Evolutionary conservation across 345 rosid genomes (phyloP), one percentile per base, ranked within the genome.

Genomic region (Hirschfeldia incana): DNA sequence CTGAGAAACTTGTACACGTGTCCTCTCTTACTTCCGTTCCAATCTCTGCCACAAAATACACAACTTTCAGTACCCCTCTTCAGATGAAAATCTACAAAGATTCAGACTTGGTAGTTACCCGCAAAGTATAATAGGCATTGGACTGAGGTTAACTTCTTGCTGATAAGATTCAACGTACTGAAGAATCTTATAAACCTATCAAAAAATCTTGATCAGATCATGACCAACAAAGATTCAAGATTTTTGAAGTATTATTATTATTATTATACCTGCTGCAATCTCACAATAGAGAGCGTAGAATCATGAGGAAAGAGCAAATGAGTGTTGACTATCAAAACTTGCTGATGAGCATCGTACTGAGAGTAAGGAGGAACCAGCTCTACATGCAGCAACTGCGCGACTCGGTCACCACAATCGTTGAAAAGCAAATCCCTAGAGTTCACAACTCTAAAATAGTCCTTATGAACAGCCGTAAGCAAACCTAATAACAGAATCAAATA

Each of bases 11-110:
- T 90, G 89, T 91, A 95, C 53, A 93, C 98, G 73, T 93, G 96
- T 32, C 98, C 99, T 5, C 96, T 85, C 81, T 95, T 95, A 84
- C 97, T 95, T 33, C 99, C 99, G 17, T 95, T 95, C 98, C 99
- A 95, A 79, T 95, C 99, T 26, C 99, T 95, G 77, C 73, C 77
- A 74, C 42, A 49, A 11, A 55, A 37, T 9, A 37, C 42, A 37
- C 42, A 36, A 36, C 6, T 7, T 36, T 36, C 39, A 36, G 39
- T 36, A 36, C 9, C 6, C 39, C 39, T 36, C 39, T 36, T 36
- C 39, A 51, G 4, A 63, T 1, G n/a, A n/a, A n/a, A n/a, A n/a
- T n/a, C n/a, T n/a, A n/a, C n/a, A n/a, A n/a, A n/a, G n/a, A n/a
- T n/a, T n/a, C n/a, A n/a, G 57, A 53, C 60, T 53, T 7, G 10